Evolutionary conservation across 495 filamentous ascomycete species (phyloP).

Genomic region (Aspergillus carlsbadensis): DNA sequence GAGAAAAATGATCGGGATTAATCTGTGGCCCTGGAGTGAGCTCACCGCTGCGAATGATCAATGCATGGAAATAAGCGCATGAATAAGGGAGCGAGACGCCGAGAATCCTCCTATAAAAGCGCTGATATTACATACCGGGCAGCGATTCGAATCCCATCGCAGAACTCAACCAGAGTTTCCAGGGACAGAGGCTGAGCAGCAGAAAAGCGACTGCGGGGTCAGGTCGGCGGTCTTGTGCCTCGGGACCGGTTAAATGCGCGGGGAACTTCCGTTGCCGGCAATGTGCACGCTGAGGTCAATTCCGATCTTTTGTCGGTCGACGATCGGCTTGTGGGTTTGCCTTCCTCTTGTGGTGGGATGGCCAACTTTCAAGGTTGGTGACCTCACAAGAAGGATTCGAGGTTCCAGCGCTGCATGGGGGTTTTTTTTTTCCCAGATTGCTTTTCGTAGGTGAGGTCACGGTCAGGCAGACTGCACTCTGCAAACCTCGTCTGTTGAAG

Average conservation of each 20-base stretch:
- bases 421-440: neutral
- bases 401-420: too few species aligned
- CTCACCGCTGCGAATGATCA: too few species aligned
- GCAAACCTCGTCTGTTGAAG: neutral
- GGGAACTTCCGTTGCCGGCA: constrained; percentile 23
- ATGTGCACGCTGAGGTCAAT: neutral
- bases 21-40: too few species aligned
- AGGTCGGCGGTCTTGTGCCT: constrained; percentile 10
- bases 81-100: too few species aligned
- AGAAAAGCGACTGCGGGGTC: constrained; percentile 14
- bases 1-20: too few species aligned
- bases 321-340: constrained; percentile 9
- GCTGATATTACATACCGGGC: too few species aligned
- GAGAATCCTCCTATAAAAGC: too few species aligned
- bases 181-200: neutral
- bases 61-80: too few species aligned
- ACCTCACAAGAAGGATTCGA: too few species aligned
- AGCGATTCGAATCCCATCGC: neutral
- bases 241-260: constrained; percentile 30
- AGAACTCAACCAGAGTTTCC: constrained; percentile 20
- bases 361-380: too few species aligned
- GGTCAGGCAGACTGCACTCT: neutral
- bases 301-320: constrained; percentile 17
- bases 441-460: neutral
- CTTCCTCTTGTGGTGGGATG: neutral